A percentile compares a stretch with the other conserved stretches of the same genome.
Conservation (phyloP, 306 rosid genomes). For the Medicago arabica region DNA sequence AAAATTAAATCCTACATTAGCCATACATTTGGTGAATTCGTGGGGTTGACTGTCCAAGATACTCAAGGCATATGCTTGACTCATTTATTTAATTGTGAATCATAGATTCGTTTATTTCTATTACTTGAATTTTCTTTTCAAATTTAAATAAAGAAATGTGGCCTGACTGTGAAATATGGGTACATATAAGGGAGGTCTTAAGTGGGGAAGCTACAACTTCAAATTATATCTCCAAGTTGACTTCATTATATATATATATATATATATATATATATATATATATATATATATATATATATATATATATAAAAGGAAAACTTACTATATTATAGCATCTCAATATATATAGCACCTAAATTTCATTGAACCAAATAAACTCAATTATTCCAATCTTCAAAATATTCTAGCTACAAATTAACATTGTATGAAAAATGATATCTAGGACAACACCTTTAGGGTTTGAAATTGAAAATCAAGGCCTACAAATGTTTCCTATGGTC, state of each 20-base stretch:
- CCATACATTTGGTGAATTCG: not conserved
- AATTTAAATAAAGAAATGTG: constrained; percentile 29
- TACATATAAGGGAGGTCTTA: constrained; percentile 74
- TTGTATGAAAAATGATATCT: constrained; percentile 49
- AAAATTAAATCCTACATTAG: not conserved
- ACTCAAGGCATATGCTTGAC: not conserved
- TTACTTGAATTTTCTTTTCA: constrained; percentile 27
- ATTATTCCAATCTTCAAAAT: not conserved
- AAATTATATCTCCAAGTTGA: constrained; percentile 50
- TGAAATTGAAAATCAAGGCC: constrained; percentile 42
- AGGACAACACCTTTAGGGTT: constrained; percentile 41
- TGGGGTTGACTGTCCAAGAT: not conserved
- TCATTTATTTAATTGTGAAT: constrained; percentile 1
- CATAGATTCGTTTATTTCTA: not conserved
- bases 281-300: too few species aligned
- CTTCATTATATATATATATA: constrained; percentile 47
- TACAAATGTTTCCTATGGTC: constrained; percentile 40
- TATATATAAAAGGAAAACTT: not conserved
- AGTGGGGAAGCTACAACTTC: constrained; percentile 58
- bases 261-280: too few species aligned
- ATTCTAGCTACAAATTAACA: not conserved
- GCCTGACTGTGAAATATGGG: constrained; percentile 43
- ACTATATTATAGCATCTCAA: not conserved
- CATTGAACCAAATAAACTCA: constrained; percentile 14
- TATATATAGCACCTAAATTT: constrained; percentile 1